Evolutionary conservation across 352 stramenopile species (phyloP).

Genomic region (Pythium sukuiense): DNA sequence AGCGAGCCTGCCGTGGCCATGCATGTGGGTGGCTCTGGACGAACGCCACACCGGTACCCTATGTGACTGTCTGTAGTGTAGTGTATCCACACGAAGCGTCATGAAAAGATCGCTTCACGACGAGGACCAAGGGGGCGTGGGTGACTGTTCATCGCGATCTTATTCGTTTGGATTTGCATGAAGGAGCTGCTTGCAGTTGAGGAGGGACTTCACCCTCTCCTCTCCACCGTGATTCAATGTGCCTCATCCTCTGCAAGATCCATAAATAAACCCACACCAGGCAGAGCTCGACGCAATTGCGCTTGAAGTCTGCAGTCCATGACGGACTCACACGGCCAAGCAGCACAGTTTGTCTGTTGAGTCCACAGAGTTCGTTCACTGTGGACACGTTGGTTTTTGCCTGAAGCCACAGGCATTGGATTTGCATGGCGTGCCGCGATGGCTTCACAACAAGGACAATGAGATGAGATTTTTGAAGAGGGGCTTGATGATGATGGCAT

Average conservation of each 20-base stretch:
- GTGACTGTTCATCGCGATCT: constrained; percentile 15
- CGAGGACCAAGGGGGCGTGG: too few species aligned
- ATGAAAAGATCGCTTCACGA: neutral
- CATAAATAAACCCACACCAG: neutral
- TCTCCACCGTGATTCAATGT: constrained; percentile 25
- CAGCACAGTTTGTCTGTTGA: neutral
- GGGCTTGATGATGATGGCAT: neutral
- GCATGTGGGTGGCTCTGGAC: constrained; percentile 2
- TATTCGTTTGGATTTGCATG: constrained; percentile 9
- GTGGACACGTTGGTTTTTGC: neutral
- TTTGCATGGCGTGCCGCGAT: neutral
- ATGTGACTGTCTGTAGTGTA: neutral
- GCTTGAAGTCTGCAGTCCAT: neutral
- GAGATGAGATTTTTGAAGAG: constrained; percentile 6
- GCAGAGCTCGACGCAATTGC: neutral
- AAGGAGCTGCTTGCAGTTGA: constrained; percentile 16
- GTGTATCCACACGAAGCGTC: neutral
- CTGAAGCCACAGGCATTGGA: neutral
- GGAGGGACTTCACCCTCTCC: neutral
- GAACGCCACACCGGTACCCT: neutral
- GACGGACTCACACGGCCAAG: neutral
- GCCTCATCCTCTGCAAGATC: constrained; percentile 4
- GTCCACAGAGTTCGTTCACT: neutral
- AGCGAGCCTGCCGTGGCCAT: neutral
- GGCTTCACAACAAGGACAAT: neutral